These are phyloP conservation scores for Trapa incisa DNA, from an alignment of 345 rosid genomes.

Conservation along the genomic window DNA sequence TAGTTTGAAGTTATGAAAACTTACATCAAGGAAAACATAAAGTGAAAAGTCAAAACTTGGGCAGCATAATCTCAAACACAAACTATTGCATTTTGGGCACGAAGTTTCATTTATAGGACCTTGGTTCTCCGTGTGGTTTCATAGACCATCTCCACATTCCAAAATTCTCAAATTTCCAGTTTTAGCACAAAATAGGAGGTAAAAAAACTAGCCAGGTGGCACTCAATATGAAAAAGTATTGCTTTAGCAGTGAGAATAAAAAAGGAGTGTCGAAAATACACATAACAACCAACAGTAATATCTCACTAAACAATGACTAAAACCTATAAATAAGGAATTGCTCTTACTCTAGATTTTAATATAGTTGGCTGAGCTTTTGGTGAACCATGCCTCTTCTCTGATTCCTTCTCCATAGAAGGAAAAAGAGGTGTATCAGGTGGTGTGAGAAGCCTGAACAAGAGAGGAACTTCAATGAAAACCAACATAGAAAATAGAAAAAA, in stretches of 20 bases:
- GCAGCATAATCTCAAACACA: background rate
- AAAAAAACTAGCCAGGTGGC: background rate
- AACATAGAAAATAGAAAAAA: background rate
- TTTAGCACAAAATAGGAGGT: background rate
- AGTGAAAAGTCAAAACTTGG: background rate
- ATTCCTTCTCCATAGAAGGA: constrained; percentile 92
- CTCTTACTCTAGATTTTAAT: constrained; percentile 72
- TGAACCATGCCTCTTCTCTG: constrained; percentile 58
- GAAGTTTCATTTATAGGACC: background rate
- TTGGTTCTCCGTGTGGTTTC: background rate
- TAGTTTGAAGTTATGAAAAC: background rate
- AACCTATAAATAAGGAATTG: background rate
- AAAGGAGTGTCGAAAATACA: background rate
- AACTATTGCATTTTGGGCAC: background rate
- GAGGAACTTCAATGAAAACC: background rate
- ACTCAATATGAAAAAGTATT: too few species aligned
- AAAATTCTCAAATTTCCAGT: background rate
- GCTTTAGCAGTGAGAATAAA: background rate
- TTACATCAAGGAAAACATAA: background rate
- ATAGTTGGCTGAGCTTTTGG: constrained; percentile 52
- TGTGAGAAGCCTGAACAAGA: constrained; percentile 58
- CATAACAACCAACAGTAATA: background rate
- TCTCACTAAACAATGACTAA: background rate
- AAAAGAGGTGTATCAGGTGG: constrained; percentile 98
- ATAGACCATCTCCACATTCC: background rate